phyloP scores from a whole-genome alignment of 2,329 filamentous ascomycete genomes.

The Huntiella omanensis region DNA sequence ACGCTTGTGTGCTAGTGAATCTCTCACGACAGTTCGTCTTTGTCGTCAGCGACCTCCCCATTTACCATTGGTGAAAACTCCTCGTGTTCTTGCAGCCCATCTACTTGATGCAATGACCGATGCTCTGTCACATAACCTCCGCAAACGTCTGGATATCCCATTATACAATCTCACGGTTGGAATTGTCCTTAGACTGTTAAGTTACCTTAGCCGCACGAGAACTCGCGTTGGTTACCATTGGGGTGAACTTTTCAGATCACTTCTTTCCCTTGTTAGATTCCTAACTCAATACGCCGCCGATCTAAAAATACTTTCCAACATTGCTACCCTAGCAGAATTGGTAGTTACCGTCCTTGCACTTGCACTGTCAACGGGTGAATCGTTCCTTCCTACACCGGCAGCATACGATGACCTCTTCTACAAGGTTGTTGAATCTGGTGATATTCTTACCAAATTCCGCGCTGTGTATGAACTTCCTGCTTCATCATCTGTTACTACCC shows the following conservation, averaged over 20 bases:
- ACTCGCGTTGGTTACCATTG: slow-evolving; percentile 79
- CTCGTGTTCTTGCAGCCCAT: slow-evolving; percentile 54
- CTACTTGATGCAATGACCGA: slow-evolving; percentile 80
- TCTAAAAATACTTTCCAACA: slow-evolving; percentile 46
- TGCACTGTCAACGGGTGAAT: slow-evolving; percentile 69
- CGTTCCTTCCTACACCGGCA: slow-evolving; percentile 70
- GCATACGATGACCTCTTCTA: slow-evolving; percentile 96
- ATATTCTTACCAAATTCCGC: slow-evolving; percentile 64
- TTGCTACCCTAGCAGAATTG: slow-evolving; percentile 55
- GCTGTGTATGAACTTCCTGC: slow-evolving; percentile 49
- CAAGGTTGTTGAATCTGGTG: slow-evolving; percentile 85
- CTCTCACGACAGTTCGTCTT: slow-evolving; percentile 54
- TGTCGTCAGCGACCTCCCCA: slow-evolving; percentile 81
- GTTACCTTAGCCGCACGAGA: slow-evolving; percentile 64
- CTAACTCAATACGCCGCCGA: slow-evolving; percentile 71
- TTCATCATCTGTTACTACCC: slow-evolving; percentile 55
- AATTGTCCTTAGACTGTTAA: slow-evolving; percentile 65
- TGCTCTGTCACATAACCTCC: slow-evolving; percentile 83
- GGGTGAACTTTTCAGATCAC: slow-evolving; percentile 81
- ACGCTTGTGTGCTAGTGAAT: slow-evolving; percentile 63
- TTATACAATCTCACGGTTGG: slow-evolving; percentile 70
- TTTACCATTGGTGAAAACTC: slow-evolving; percentile 52
- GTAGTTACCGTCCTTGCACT: slow-evolving; percentile 71
- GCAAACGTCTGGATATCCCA: slow-evolving; percentile 57
- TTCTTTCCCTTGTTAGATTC: slow-evolving; percentile 78